Base-by-base conservation (phyloP, 257 asterid species). In the Fraxinus excelsior region DNA sequence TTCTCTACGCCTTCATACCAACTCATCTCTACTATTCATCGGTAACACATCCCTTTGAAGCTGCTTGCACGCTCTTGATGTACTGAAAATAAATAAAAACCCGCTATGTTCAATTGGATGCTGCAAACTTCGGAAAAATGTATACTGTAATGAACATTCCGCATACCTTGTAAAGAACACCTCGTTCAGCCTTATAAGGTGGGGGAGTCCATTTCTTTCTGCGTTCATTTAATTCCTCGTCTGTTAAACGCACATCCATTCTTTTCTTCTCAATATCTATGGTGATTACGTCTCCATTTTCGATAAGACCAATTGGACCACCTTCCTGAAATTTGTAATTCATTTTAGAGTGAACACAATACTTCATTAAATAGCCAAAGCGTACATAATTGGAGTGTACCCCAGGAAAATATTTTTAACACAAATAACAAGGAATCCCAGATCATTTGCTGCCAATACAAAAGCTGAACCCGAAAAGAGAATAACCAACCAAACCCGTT, bases 1-100 rank as follows among this genome's bases (percentile, higher is more conserved):
- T 86, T 80, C 79, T 75, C 70, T 73, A 73, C 4, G 72, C 74
- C 70, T 26, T 44, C 66, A 38, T 35, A 65, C 5, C 6, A 44
- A 71, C 62, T 37, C 74, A 8, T 13, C 44, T 56, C 78, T 21
- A 76, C 84, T 88, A 90, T 81, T 95, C 99, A 70, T 95, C 99
- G 0, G 99, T 95, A 72, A 95, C 97, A 18, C 99, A 95, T 80
- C 99, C 99, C 19, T 79, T 87, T 19, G 99, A 95, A 31, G 99
- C 99, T 29, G 99, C 85, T 49, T 86, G 96, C 72, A 95, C 99
- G 25, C 82, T 89, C 87, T 86, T 91, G 42, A 95, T 95, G 80
- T 95, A 95, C 99, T 95, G 92, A 34, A 32, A 23, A 42, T 5
- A 49, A 67, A 76, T 19, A 10, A 51, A 66, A 29, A 32, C 35